Base-by-base conservation (phyloP, 805 yeast species). In the Jamesozyma lodderae region DNA sequence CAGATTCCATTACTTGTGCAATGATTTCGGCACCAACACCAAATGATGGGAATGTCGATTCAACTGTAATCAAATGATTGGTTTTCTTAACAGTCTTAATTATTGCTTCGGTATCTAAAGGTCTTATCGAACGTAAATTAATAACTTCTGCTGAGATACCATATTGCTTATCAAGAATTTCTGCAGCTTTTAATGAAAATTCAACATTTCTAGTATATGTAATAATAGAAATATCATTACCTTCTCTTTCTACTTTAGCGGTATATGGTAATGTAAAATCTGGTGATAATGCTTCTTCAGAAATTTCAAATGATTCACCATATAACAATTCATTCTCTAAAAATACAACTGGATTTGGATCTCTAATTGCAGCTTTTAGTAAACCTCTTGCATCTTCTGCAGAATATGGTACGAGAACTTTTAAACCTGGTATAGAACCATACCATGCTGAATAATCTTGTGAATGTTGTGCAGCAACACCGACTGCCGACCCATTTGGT, bases 401-500 rank as follows among this genome's bases (percentile, higher is more conserved):
- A 38, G 92, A 78, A 71, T 79, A 92, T 38, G 99, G 99, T 33
- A 95, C 85, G 36, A 92, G 68, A 30, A 92, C 99, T 73, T 92
- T 92, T 63, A 92, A 74, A 63, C 99, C 99, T 44, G 99, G 99
- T 54, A 92, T 87, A 37, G 94, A 72, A 50, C 96, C 97, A 69
- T 92, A 92, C 98, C 98, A 92, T 38, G 96, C 87, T 40, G 95
- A 74, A 66, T 78, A 92, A 69, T 87, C 94, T 70, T 92, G 99
- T 20, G 98, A 92, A 70, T 92, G 99, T 70, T 92, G 99, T 42
- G 99, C 99, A 55, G 77, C 99, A 53, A 92, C 98, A 77, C 97
- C 97, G 35, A 96, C 96, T 52, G 98, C 96, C 35, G 98, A 96
- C 68, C 98, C 99, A 67, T 92, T 92, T 45, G 99, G 97, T 58